phyloP scores from a whole-genome alignment of 805 yeast species.

The Spathaspora boniae region DNA sequence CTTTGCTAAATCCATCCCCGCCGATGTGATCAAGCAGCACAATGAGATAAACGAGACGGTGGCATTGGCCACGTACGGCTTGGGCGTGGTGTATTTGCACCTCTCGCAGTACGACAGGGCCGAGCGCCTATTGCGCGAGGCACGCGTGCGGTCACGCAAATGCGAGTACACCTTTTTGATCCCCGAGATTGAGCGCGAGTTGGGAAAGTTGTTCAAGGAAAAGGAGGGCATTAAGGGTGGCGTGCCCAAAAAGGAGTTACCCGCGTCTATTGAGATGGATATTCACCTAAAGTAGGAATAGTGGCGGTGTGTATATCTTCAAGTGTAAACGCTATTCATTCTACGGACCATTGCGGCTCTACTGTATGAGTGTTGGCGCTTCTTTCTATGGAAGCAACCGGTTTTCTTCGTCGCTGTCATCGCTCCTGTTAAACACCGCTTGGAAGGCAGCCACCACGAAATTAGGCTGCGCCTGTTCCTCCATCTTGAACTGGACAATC shows the following conservation, averaged over 20 bases:
- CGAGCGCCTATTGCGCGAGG: constrained; percentile 58
- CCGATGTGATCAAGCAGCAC: constrained; percentile 18
- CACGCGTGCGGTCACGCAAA: constrained; percentile 66
- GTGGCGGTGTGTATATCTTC: not conserved
- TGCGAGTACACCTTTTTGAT: constrained; percentile 62
- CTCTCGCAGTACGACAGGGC: constrained; percentile 55
- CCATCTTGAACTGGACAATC: constrained; percentile 22
- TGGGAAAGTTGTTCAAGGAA: constrained; percentile 48
- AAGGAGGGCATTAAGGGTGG: constrained; percentile 16
- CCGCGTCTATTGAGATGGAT: constrained; percentile 24
- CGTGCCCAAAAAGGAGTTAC: constrained; percentile 5
- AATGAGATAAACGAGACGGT: constrained; percentile 54
- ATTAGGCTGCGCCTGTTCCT: constrained; percentile 14
- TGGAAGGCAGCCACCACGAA: not conserved
- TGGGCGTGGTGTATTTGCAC: constrained; percentile 77
- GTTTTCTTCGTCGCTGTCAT: constrained; percentile 3
- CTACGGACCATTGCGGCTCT: no score
- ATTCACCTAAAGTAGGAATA: constrained; percentile 12
- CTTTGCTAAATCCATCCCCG: constrained; percentile 29
- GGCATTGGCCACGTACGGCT: constrained; percentile 79
- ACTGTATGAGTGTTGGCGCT: not conserved
- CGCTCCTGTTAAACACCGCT: not conserved
- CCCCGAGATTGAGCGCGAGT: constrained; percentile 62
- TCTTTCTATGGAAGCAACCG: not conserved
- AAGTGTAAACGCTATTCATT: constrained; percentile 1